Base-by-base conservation (phyloP, 2,329 filamentous ascomycete genomes). In the Dactylellina leptospora region DNA sequence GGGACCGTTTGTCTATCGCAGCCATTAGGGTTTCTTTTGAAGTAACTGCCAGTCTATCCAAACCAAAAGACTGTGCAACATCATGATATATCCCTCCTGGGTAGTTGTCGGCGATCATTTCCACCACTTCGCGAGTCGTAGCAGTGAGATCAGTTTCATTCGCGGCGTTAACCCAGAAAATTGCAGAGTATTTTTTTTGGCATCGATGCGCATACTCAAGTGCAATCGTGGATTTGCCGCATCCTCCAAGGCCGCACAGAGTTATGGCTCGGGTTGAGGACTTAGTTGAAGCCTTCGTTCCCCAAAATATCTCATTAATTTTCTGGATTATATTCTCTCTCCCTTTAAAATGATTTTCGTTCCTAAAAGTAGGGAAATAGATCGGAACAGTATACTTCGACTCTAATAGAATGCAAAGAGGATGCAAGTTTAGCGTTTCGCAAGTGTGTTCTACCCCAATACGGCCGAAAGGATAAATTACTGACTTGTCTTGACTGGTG, bases 141-240 rank as follows among this genome's bases (percentile, higher is more conserved):
- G 33, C 3, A 38, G 3, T 38, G 4, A 38, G 16, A 3, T 4
- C 33, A 4, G 33, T 13, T 11, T 3, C 10, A 4, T 38, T 4
- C 33, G 33, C 33, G 16, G 33, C 33, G 16, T 38, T 11, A 38
- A 38, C 10, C 33, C 33, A 38, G 16, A 38, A 4, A 4, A 38
- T 11, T 10, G 33, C 33, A 38, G 33, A 38, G 9, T 38, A 38
- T 3, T 23, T 1, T 23, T 27, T 23, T 22, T 13, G 1, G 10
- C 18, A 30, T 44, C 30, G 5, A 13, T 62, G 45, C 5, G 58
- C 58, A 28, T 62, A 62, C 16, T 62, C 58, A 2, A 54, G 47
- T 11, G 45, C 58, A 10, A 30, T 45, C 16, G 36, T 16, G 6
- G 58, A 40, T 54, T 62, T 62, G 4, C 58, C 58, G 18, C 45